Base-by-base conservation (phyloP, 768 basidiomycete species). In the Sporobolomyces roseus region DNA sequence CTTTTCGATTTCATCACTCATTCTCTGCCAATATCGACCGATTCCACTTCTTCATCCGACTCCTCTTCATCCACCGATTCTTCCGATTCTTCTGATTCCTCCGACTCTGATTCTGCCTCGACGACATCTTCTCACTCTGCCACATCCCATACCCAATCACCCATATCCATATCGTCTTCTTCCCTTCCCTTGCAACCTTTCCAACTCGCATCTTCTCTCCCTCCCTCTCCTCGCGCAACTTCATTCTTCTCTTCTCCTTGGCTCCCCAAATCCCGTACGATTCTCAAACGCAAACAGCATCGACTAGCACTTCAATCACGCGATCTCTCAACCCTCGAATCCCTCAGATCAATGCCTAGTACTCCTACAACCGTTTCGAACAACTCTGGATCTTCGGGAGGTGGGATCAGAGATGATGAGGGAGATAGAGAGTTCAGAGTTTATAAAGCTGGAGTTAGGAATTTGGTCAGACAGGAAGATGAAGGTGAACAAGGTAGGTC, bases 271-370 rank as follows among this genome's bases (percentile, higher is more conserved):
- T 60, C 58, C 1, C 32, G 48, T 14, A 2, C 21, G 23, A 12
- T 21, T 30, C 30, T 60, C n/a, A 30, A 32, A 23, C 58, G 58
- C 13, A 60, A 60, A 60, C 58, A 60, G 58, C 58, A 60, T n/a
- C 58, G 45, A 33, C 43, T 46, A 13, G 58, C 58, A 3, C 45
- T 60, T 4, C 27, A 23, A n/a, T 23, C 33, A 7, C 58, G 58
- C 13, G 58, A 60, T 25, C 19, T 48, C 30, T 23, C 43, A 16
- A 60, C 58, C 29, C 36, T 60, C 30, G 58, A 48, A 14, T 33
- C 45, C 1, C 30, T 60, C 12, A 25, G 45, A 29, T 46, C 58
- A 13, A 8, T 60, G 17, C 43, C 58, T 23, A 60, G 21, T 32
- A 46, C 58, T 23, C 58, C 58, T n/a, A n/a, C n/a, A n/a, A n/a